phyloP scores from a whole-genome alignment of 2,329 filamentous ascomycete species.

The Fusarium praegraminearum region DNA sequence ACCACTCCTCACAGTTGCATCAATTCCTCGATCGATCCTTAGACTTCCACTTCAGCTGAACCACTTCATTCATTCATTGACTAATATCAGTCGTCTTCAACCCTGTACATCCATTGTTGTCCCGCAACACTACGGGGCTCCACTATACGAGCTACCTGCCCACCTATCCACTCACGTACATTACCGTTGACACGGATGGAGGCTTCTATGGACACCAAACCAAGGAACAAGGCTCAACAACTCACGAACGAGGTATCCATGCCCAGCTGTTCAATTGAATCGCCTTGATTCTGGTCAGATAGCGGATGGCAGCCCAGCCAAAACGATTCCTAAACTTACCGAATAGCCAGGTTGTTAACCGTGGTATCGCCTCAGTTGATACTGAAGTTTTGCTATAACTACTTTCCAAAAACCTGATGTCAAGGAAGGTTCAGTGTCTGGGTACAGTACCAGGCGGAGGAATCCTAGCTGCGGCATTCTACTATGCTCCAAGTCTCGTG shows the following conservation, averaged over 20 bases:
- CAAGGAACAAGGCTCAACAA: conserved; percentile 14
- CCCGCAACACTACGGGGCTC: conserved; percentile 2
- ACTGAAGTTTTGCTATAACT: conserved; percentile 27
- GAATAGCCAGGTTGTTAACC: conserved; percentile 8
- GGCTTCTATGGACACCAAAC: background rate
- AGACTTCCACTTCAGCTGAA: conserved; percentile 9
- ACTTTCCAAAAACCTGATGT: background rate
- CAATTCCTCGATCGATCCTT: conserved; percentile 8
- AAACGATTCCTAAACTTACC: conserved; percentile 1
- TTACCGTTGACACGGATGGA: background rate
- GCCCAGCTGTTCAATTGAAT: background rate
- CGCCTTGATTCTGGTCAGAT: background rate
- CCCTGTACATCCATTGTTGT: conserved; percentile 5
- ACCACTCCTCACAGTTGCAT: background rate
- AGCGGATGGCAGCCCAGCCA: background rate
- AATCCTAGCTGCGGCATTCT: conserved; percentile 1
- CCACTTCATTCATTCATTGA: conserved; percentile 5
- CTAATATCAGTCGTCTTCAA: conserved; percentile 5
- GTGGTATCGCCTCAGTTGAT: conserved; percentile 10
- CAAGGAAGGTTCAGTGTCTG: background rate
- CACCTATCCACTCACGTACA: background rate
- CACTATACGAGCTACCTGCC: background rate
- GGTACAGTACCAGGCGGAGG: conserved; percentile 1
- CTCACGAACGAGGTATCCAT: background rate
- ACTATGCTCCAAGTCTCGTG: background rate